Base-by-base conservation (phyloP, 202 grass and related monocot genomes). In the Bolboschoenoplectus hybrid region DNA sequence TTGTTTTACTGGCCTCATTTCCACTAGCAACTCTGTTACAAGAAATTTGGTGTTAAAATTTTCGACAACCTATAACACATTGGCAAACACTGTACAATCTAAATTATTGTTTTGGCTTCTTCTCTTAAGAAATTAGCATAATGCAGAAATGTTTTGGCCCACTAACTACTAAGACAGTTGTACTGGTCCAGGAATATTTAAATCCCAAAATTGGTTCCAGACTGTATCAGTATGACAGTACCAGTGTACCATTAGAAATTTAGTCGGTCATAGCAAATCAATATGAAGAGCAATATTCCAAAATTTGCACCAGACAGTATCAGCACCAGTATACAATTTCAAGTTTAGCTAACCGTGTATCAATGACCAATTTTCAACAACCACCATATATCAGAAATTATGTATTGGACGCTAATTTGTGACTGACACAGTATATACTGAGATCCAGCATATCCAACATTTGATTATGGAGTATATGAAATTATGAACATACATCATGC, bases 401-500 rank as follows among this genome's bases (percentile, higher is more conserved):
- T 26, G n/a, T 20, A 51, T 74, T 74, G 16, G 1, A 35, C 0
- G 1, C 10, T 52, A 0, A 46, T 51, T 51, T 39, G 2, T 50
- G 49, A 78, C 74, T 58, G 52, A 52, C 58, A 78, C 5, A 32
- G 65, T 13, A 67, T 14, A 41, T 47, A 73, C 11, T 71, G 67
- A 14, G 49, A 76, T 76, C 12, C 16, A 40, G 1, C 8, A 50
- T 8, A 67, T 8, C n/a, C 1, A 14, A 61, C 8, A 39, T 34
- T 47, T 44, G 58, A 36, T 41, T 19, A 43, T n/a, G 36, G 36
- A 79, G 38, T 8, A 16, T 5, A 61, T 61, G 26, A 26, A 26
- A 26, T 26, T 26, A 26, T 26, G 81, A 72, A 72, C 65, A 58
- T 84, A 84, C 82, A 84, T 72, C 5, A 40, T 58, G 17, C 50